These are phyloP conservation scores for Zymoseptoria crescenta DNA, from an alignment of 2,329 filamentous ascomycete genomes.

Conservation along the genomic window DNA sequence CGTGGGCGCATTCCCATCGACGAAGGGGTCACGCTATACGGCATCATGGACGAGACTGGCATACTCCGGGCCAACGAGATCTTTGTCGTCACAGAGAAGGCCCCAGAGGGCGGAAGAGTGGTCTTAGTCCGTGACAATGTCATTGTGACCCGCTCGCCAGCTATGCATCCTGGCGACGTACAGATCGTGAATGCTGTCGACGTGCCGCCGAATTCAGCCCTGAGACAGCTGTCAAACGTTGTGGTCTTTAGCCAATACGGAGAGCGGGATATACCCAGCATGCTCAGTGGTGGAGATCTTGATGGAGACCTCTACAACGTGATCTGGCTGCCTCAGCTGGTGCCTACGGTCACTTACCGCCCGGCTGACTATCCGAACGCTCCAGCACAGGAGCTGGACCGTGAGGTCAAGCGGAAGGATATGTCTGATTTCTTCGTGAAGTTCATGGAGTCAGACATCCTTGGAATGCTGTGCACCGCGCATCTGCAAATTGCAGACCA, in stretches of 20 bases:
- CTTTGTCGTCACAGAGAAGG: slow-evolving; percentile 52
- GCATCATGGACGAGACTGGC: slow-evolving; percentile 74
- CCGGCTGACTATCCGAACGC: slow-evolving; percentile 65
- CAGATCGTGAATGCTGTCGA: slow-evolving; percentile 55
- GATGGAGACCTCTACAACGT: slow-evolving; percentile 78
- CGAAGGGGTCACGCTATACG: slow-evolving; percentile 67
- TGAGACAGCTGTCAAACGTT: slow-evolving; percentile 60
- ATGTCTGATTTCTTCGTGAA: slow-evolving; percentile 76
- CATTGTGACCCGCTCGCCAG: slow-evolving; percentile 69
- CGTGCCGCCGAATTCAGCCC: slow-evolving; percentile 52
- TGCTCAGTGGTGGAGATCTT: slow-evolving; percentile 72
- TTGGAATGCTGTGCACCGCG: slow-evolving; percentile 35
- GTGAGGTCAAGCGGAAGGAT: slow-evolving; percentile 53
- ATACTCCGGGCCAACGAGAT: slow-evolving; percentile 60
- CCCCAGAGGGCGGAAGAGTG: slow-evolving; percentile 20
- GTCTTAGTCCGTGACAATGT: slow-evolving; percentile 38
- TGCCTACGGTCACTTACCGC: slow-evolving; percentile 37
- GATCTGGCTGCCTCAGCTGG: slow-evolving; percentile 58
- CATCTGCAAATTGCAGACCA: slow-evolving; percentile 38
- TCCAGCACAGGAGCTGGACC: slow-evolving; percentile 49
- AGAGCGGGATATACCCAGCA: slow-evolving; percentile 64
- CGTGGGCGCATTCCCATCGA: slow-evolving; percentile 65
- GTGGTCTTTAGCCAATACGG: slow-evolving; percentile 70
- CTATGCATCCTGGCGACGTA: slow-evolving; percentile 74
- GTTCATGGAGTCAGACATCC: slow-evolving; percentile 54